Evolutionary conservation across 2,329 filamentous ascomycete genomes (phyloP).

Genomic region (Fusarium sp.): DNA sequence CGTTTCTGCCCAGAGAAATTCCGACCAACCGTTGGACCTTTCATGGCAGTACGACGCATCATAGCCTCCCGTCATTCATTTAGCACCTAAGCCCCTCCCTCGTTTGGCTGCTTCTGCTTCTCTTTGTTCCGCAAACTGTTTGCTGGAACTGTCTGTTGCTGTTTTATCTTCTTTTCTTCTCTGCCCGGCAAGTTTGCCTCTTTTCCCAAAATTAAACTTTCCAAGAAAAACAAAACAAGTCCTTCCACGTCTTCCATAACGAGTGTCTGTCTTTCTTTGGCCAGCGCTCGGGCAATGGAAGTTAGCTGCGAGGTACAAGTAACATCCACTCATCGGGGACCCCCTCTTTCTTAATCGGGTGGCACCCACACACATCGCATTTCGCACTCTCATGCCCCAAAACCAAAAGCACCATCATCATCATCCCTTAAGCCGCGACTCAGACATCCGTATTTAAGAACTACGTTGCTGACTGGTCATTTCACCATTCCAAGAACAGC

Average conservation of each 20-base stretch:
- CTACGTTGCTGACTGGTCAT: conserved; percentile 44
- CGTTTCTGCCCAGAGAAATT: conserved; percentile 21
- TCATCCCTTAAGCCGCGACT: conserved; percentile 36
- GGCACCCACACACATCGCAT: conserved; percentile 29
- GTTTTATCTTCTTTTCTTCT: not conserved
- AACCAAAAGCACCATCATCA: conserved; percentile 30
- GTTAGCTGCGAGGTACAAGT: conserved; percentile 27
- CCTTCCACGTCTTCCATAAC: not conserved
- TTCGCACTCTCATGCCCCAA: conserved; percentile 25
- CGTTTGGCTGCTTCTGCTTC: conserved; percentile 2
- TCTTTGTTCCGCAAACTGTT: conserved; percentile 29
- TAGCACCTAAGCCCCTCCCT: not conserved
- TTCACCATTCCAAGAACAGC: conserved; percentile 47
- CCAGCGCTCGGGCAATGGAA: not conserved
- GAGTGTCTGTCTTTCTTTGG: not conserved
- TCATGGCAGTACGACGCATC: conserved; percentile 31
- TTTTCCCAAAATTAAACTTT: conserved; percentile 4
- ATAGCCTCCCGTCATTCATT: conserved; percentile 21
- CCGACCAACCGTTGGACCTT: conserved; percentile 27
- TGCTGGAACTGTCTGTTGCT: not conserved
- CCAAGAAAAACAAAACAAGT: not conserved
- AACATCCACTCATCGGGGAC: conserved; percentile 5
- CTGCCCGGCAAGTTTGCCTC: not conserved
- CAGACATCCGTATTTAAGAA: conserved; percentile 34
- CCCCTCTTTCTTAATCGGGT: conserved; percentile 24